Evolutionary conservation across 2,329 filamentous ascomycete species (phyloP).

Genomic region (Trichoderma guizhouense): DNA sequence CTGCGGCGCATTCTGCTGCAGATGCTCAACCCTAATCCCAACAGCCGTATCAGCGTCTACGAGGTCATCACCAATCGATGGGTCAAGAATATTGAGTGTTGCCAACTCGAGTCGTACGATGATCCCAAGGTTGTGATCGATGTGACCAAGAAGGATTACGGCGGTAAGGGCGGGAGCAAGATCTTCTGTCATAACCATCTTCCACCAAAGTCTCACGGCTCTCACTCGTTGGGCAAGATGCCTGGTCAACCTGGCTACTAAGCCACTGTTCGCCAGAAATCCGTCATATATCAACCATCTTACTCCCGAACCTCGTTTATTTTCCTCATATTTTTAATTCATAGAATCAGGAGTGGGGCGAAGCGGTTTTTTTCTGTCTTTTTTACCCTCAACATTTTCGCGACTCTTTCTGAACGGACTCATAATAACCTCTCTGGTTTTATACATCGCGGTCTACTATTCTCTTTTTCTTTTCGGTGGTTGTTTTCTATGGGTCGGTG

Average conservation of each 20-base stretch:
- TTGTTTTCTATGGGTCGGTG: background rate
- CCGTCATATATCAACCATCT: background rate
- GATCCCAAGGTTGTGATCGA: slow-evolving; percentile 61
- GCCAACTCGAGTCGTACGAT: slow-evolving; percentile 67
- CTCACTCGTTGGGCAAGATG: slow-evolving; percentile 53
- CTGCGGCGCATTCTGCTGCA: slow-evolving; percentile 69
- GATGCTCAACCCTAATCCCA: slow-evolving; percentile 80
- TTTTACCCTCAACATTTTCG: background rate
- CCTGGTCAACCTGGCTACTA: slow-evolving; percentile 55
- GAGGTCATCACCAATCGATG: slow-evolving; percentile 69
- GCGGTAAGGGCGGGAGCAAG: slow-evolving; percentile 42
- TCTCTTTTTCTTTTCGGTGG: background rate
- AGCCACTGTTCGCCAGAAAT: slow-evolving; percentile 13
- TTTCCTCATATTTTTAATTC: background rate
- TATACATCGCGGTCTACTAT: background rate
- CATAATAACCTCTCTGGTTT: background rate
- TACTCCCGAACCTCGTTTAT: background rate
- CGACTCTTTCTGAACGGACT: background rate
- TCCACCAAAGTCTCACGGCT: slow-evolving; percentile 44
- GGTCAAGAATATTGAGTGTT: slow-evolving; percentile 74
- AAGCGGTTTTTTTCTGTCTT: background rate
- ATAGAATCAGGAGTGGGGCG: background rate
- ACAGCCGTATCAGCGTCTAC: slow-evolving; percentile 64
- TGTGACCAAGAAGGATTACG: slow-evolving; percentile 53
- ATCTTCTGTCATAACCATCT: slow-evolving; percentile 60